These are phyloP conservation scores for Cornus suecica DNA, from an alignment of 148 eudicot species.

Conservation along the genomic window DNA sequence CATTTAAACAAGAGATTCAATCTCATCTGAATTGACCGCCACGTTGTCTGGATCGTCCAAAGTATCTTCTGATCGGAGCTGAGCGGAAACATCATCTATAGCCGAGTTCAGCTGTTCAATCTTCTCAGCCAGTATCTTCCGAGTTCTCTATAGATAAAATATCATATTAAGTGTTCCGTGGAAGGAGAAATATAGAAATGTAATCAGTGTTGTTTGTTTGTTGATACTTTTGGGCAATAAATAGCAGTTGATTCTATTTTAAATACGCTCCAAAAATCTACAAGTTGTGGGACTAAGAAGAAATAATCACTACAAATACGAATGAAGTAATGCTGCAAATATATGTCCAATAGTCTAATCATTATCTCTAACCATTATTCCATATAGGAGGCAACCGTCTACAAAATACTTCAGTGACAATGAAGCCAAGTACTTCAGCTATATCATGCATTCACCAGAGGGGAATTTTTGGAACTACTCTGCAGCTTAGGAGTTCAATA, in stretches of 20 bases:
- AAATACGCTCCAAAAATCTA: not conserved
- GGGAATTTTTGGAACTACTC: not conserved
- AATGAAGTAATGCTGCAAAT: not conserved
- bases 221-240: not conserved
- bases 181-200: not conserved
- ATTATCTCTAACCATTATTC: too few relatives aligned
- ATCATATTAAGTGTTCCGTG: not conserved
- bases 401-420: too few relatives aligned
- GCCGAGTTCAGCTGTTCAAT: constrained; percentile 83
- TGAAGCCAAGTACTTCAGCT: too few relatives aligned
- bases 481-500: too few relatives aligned
- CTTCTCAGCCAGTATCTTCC: constrained; percentile 34
- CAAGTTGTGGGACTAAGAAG: not conserved
- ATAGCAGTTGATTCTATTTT: not conserved
- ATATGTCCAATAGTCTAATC: too few relatives aligned
- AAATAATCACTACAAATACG: not conserved
- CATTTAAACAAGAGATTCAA: constrained; percentile 11
- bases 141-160: constrained; percentile 40
- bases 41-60: constrained; percentile 55
- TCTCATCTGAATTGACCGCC: constrained; percentile 44
- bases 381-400: not conserved
- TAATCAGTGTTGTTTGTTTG: not conserved
- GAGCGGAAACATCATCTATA: constrained; percentile 68
- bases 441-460: not conserved
- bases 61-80: constrained; percentile 51